Conservation (phyloP, 805 yeast genomes). For the Citeromyces matritensis region DNA sequence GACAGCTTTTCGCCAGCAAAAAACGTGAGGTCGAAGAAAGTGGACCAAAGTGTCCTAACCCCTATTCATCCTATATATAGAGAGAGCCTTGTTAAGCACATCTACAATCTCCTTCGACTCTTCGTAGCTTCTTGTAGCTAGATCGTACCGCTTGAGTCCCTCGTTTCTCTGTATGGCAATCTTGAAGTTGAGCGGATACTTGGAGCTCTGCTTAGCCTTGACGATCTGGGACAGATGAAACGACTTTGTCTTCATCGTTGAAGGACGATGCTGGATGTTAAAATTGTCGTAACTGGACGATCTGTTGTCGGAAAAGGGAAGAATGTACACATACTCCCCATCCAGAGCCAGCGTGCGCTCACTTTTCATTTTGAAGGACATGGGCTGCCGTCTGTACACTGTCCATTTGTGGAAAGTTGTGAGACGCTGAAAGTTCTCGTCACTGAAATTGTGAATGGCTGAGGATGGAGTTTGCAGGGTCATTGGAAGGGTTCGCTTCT, state of each 20-base stretch:
- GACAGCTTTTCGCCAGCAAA: too few species aligned
- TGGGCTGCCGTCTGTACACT: slow-evolving; percentile 80
- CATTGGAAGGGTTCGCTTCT: too few species aligned
- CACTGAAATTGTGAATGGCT: too few species aligned
- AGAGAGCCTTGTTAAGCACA: slow-evolving; percentile 26
- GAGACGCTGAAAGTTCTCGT: slow-evolving; percentile 1
- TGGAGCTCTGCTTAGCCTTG: slow-evolving; percentile 61
- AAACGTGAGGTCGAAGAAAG: too few species aligned
- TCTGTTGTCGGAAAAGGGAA: slow-evolving; percentile 67
- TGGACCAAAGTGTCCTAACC: too few species aligned
- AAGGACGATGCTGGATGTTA: too few species aligned
- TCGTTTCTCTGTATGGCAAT: slow-evolving; percentile 56
- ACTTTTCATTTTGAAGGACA: slow-evolving; percentile 66
- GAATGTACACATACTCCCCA: slow-evolving; percentile 84
- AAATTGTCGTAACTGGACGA: slow-evolving; percentile 36
- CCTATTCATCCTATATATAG: too few species aligned
- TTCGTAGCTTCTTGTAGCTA: slow-evolving; percentile 51
- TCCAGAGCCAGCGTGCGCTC: slow-evolving; percentile 80
- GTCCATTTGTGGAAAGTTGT: slow-evolving; percentile 69
- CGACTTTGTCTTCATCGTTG: slow-evolving; percentile 55
- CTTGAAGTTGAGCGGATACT: slow-evolving; percentile 69
- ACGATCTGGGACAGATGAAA: slow-evolving; percentile 72
- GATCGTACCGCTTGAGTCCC: slow-evolving; percentile 70
- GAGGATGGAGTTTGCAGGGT: too few species aligned
- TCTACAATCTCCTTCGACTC: slow-evolving; percentile 66